Base-by-base conservation (phyloP, 352 stramenopile genomes). In the Pythium coloratum region DNA sequence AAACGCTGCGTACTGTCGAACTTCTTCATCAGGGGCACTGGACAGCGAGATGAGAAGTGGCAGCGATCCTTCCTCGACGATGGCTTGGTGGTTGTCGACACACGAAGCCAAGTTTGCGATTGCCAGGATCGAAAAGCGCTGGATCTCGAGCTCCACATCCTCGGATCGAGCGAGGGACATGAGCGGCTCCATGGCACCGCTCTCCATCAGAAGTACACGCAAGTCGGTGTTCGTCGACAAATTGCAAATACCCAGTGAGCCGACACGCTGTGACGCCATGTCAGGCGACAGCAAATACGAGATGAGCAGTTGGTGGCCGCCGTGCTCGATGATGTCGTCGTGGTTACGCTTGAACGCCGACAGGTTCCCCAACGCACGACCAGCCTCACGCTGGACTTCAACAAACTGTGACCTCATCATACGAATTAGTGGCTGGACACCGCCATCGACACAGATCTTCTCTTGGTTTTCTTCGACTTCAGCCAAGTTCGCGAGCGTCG, bases 331-430 rank as follows among this genome's bases (percentile, higher is more conserved):
- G 49, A 99, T 97, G 16, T 88, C 76, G 34, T 98, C 86, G 65
- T 97, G 94, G 59, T 96, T 97, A 7, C 83, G 75, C n/a, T 72
- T 77, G 49, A 92, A 91, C 2, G 96, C 94, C 62, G 88, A 96
- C 24, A 99, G 71, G 61, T 99, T 99, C 0, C 94, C 94, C 14
- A 99, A 66, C 13, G 97, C 82, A 12, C 97, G 84, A 9, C 96
- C 95, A 36, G 89, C 86, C 73, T 96, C 89, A 42, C 93, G 82
- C 66, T 98, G 92, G 24, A 98, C 92, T 66, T 98, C 94, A 33
- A 98, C 92, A 70, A 97, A 98, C 62, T 96, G 92, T 13, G 92
- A 98, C 18, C 96, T 85, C 96, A 99, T 98, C 72, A 97, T 97
- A 28, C 79, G 66, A 59, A 99, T 97, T 30, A 97, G 84, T 26